Base-by-base conservation (phyloP, 345 rosid species). In the Erucastrum elatum region DNA sequence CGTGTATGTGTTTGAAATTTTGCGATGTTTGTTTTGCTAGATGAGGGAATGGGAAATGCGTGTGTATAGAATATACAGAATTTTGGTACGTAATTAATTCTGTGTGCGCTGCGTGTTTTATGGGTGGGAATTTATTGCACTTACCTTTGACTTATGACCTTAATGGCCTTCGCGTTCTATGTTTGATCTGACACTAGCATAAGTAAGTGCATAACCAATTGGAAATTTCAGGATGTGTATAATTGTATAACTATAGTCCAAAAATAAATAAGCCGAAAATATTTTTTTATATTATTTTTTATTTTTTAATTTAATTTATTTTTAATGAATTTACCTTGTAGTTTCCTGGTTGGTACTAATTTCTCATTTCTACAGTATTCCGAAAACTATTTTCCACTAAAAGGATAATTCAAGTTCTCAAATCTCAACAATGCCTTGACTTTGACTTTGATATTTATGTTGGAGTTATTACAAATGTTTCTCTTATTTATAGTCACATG, bases 91-190 rank as follows among this genome's bases (percentile, higher is more conserved):
- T 8, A 35, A 7, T 35, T 35, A 35, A 35, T 35, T 35, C 10
- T 8, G 41, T 35, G 41, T 35, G 10, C 9, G 41, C 41, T 35
- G 41, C 41, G 10, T 8, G 41, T 35, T 35, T 35, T 35, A 8
- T 35, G 41, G 41, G 41, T 35, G 41, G 10, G 10, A 8, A 35
- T 35, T 35, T 35, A 35, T 8, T 35, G 41, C 41, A 35, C 41
- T 35, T 29, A 8, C 41, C 3, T 35, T 35, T 35, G 35, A 33
- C 35, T 33, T 33, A 33, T 41, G 49, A 41, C 16, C 7, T 31
- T 46, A 8, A 9, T 41, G 64, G 58, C 75, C 39, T 51, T 62
- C 3, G 74, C 51, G 25, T 60, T 68, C 6, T 66, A 75, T 39
- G 53, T 66, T 67, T 4, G n/a, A 66, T 33, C 30, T 66, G 31